These are phyloP conservation scores for Yarrowia keelungensis DNA, from an alignment of 805 yeast genomes.

Conservation along the genomic window DNA sequence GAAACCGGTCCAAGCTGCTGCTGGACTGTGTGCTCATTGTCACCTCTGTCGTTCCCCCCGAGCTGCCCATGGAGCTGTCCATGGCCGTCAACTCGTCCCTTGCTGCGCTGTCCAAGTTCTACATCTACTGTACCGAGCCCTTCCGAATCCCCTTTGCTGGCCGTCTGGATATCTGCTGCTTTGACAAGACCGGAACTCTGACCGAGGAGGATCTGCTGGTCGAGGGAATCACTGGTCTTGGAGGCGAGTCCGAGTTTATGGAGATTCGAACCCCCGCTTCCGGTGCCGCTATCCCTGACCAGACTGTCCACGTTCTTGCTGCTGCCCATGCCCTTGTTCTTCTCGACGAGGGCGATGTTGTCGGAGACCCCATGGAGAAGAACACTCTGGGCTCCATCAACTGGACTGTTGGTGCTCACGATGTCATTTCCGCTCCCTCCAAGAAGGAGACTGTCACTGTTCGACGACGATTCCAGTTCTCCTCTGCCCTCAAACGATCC, in stretches of 20 bases:
- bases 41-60: slow-evolving; percentile 98
- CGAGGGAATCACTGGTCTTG: slow-evolving; percentile 92
- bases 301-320: slow-evolving; percentile 78
- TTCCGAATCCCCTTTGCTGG: slow-evolving; percentile 98
- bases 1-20: slow-evolving; percentile 90
- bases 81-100: slow-evolving; percentile 96
- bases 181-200: slow-evolving; percentile 97
- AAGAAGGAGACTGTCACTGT: slow-evolving; percentile 64
- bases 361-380: slow-evolving; percentile 99
- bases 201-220: slow-evolving; percentile 96
- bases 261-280: slow-evolving; percentile 63
- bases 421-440: slow-evolving; percentile 61
- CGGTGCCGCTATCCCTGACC: slow-evolving; percentile 68
- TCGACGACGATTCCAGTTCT: slow-evolving; percentile 93
- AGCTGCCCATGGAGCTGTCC: slow-evolving; percentile 97
- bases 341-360: slow-evolving; percentile 95
- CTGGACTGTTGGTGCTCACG: slow-evolving; percentile 84
- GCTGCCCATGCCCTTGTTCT: slow-evolving; percentile 96
- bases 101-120: slow-evolving; percentile 83
- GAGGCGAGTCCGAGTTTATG: slow-evolving; percentile 47
- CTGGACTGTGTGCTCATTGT: slow-evolving; percentile 94
- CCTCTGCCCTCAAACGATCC: slow-evolving; percentile 94
- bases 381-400: slow-evolving; percentile 88
- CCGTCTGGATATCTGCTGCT: slow-evolving; percentile 96
- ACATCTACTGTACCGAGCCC: slow-evolving; percentile 96